phyloP scores from a whole-genome alignment of 2,329 filamentous ascomycete species.

The Aspergillus brasiliensis region DNA sequence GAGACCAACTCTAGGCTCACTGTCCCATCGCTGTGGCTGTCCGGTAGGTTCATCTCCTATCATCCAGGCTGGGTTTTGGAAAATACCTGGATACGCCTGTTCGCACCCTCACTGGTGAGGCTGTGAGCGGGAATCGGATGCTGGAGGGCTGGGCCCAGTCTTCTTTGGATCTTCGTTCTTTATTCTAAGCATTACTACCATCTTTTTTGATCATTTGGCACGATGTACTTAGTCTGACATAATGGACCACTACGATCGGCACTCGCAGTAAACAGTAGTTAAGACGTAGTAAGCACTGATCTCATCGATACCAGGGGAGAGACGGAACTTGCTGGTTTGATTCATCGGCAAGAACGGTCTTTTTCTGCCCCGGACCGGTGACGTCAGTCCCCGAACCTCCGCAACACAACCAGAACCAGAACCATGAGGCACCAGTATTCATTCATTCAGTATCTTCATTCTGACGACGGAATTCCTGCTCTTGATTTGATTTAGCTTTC shows the following conservation, averaged over 20 bases:
- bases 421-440: no score
- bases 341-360: neutral
- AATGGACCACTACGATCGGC: constrained; percentile 2
- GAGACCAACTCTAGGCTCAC: neutral
- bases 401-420: no score
- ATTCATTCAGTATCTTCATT: no score
- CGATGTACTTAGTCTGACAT: constrained; percentile 24
- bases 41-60: constrained; percentile 58
- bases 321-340: no score
- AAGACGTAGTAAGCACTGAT: no score
- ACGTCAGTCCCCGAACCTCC: neutral
- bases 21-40: constrained; percentile 8
- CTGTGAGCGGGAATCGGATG: constrained; percentile 52
- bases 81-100: constrained; percentile 39
- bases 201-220: constrained; percentile 24
- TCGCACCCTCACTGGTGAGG: constrained; percentile 27
- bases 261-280: neutral
- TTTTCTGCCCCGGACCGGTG: neutral
- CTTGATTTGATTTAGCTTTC: no score
- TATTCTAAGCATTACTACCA: constrained; percentile 15
- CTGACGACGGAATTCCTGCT: no score
- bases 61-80: constrained; percentile 51
- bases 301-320: no score
- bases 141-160: constrained; percentile 45
- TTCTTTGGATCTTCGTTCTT: constrained; percentile 25